Conservation (phyloP, 2,329 filamentous ascomycete genomes). For the Lachnellula cervina region DNA sequence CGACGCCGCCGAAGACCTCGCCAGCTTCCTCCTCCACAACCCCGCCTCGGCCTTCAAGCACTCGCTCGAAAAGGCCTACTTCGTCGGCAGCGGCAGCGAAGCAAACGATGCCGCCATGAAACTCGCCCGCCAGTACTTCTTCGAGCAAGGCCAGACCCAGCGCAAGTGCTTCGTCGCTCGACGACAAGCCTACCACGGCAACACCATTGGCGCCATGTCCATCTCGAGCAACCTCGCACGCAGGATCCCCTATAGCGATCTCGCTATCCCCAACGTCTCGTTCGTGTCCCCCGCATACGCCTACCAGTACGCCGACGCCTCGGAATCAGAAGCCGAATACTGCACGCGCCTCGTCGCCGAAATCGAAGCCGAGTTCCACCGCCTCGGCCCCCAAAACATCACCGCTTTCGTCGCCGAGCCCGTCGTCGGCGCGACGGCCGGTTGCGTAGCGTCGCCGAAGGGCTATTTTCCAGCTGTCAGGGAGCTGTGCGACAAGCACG, state of each 20-base stretch:
- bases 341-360: constrained; percentile 51
- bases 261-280: constrained; percentile 47
- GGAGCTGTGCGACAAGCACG: constrained; percentile 63
- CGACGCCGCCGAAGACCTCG: constrained; percentile 42
- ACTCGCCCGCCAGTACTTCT: constrained; percentile 49
- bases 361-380: constrained; percentile 54
- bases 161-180: constrained; percentile 58
- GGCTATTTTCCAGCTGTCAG: constrained; percentile 64
- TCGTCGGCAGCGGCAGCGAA: not conserved
- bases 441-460: constrained; percentile 56
- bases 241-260: constrained; percentile 48
- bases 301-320: constrained; percentile 47
- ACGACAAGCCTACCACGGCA: constrained; percentile 61
- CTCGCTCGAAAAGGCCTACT: no score
- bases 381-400: constrained; percentile 54
- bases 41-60: no score
- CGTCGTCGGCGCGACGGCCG: constrained; percentile 61
- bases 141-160: constrained; percentile 41
- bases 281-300: constrained; percentile 57
- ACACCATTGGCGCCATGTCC: constrained; percentile 55
- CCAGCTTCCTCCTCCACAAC: constrained; percentile 5
- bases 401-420: constrained; percentile 62
- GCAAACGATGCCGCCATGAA: constrained; percentile 50
- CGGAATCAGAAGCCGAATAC: constrained; percentile 48
- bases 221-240: constrained; percentile 52